Evolutionary conservation across 768 basidiomycete species (phyloP), one percentile per base, ranked within the genome.

Genomic region (Termitomyces eurrhizus): DNA sequence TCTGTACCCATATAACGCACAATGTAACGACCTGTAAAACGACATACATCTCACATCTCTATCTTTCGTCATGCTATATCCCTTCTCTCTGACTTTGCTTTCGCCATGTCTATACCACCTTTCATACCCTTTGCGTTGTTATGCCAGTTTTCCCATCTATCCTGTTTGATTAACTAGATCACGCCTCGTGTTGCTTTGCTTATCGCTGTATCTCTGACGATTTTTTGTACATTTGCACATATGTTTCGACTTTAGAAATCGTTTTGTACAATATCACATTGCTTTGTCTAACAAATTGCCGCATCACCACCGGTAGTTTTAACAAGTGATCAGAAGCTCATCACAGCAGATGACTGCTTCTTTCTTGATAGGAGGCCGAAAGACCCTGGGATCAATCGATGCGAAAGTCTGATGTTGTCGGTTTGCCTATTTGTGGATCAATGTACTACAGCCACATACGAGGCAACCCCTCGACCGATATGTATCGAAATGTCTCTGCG

Each of bases 231-330:
- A 42, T 29, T 32, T 53, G 21, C 24, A 11, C 18, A 53, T 53
- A 24, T 26, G 35, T 16, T 39, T 53, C 33, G 7, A 49, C 14
- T 16, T 35, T 18, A 53, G 37, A 14, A 8, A 9, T 39, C 29
- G 18, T 24, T 44, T n/a, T 55, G 54, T 55, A 55, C 41, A 42
- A 55, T 44, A 55, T 44, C 29, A 42, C 29, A 33, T 55, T 54
- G 39, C 53, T 42, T 44, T 44, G 41, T 55, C 32, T n/a, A 16
- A 9, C 21, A 39, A 32, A 29, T n/a, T 24, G 18, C 32, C 57
- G 6, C 46, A 50, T 58, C 52, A 39, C 11, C 29, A 13, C 44
- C 54, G 42, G 54, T 42, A 21, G 7, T 21, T 52, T 42, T 21
- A 13, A 12, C 29, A 41, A 41, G 29, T 55, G 24, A 44, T 55